Percentiles rank a stretch among this genome's conserved stretches.
Evolutionary conservation across 768 basidiomycete species (phyloP).

Genomic region (Auricularia auricula-judae): DNA sequence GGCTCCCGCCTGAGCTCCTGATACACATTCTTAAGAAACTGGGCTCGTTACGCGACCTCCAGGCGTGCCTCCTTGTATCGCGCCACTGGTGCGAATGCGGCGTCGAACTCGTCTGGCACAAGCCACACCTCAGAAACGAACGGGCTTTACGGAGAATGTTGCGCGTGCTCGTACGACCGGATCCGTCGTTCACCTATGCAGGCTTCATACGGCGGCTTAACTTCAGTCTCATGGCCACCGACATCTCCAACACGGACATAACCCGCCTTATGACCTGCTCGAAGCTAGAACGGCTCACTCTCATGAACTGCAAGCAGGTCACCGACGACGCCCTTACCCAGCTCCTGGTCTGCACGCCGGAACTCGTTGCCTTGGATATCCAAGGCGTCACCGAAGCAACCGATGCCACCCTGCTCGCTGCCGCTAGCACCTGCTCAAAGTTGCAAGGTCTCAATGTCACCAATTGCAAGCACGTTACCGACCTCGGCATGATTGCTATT

Average conservation of each 20-base stretch:
- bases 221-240: slow-evolving; percentile 57
- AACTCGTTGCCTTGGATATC: slow-evolving; percentile 79
- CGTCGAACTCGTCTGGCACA: slow-evolving; percentile 91
- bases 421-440: slow-evolving; percentile 58
- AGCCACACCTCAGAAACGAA: slow-evolving; percentile 63
- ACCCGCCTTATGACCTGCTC: slow-evolving; percentile 60
- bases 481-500: slow-evolving; percentile 64
- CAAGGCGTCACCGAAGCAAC: slow-evolving; percentile 59
- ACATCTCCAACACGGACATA: slow-evolving; percentile 68
- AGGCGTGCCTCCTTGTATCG: slow-evolving; percentile 67
- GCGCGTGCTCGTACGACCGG: slow-evolving; percentile 43
- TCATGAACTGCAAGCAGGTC: slow-evolving; percentile 66
- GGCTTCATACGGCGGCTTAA: slow-evolving; percentile 86
- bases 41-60: slow-evolving; percentile 60
- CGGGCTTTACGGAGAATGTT: slow-evolving; percentile 71
- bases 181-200: slow-evolving; percentile 79
- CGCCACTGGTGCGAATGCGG: slow-evolving; percentile 93
- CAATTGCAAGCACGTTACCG: slow-evolving; percentile 72
- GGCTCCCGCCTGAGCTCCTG: slow-evolving; percentile 82
- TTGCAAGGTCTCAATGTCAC: slow-evolving; percentile 89
- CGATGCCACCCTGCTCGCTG: slow-evolving; percentile 57
- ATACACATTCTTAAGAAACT: slow-evolving; percentile 87
- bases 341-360: slow-evolving; percentile 60
- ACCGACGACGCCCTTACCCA: slow-evolving; percentile 50
- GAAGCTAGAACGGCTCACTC: slow-evolving; percentile 78